These are phyloP conservation scores for Phytophthora macrochlamydospora DNA, from an alignment of 352 stramenopile genomes.

Conservation along the genomic window DNA sequence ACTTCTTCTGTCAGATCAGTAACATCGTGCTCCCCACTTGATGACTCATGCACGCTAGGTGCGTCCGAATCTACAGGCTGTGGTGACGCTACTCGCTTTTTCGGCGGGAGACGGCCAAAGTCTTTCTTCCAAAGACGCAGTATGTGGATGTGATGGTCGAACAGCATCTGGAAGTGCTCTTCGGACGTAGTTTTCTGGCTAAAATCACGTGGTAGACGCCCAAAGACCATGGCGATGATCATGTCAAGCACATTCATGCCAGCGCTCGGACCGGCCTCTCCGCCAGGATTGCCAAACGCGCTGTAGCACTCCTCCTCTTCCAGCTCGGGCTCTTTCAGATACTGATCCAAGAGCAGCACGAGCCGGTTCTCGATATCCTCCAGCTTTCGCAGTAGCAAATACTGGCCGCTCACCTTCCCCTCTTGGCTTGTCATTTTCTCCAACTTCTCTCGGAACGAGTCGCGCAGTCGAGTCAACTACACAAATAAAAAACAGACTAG, in stretches of 20 bases:
- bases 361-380: constrained; percentile 83
- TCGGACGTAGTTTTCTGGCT: constrained; percentile 56
- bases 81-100: constrained; percentile 18
- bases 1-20: constrained; percentile 19
- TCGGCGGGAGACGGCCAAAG: constrained; percentile 73
- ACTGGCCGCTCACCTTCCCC: constrained; percentile 34
- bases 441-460: constrained; percentile 75
- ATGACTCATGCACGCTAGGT: constrained; percentile 11
- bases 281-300: constrained; percentile 37
- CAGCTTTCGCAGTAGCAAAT: constrained; percentile 75
- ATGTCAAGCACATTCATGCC: constrained; percentile 88
- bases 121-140: constrained; percentile 83
- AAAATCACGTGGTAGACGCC: constrained; percentile 76
- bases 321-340: constrained; percentile 62
- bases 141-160: constrained; percentile 84
- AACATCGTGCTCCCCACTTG: constrained; percentile 11
- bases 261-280: constrained; percentile 27
- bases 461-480: constrained; percentile 62
- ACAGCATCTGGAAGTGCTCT: constrained; percentile 73
- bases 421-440: constrained; percentile 28
- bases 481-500: neutral
- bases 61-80: constrained; percentile 17
- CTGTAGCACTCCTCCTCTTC: constrained; percentile 51
- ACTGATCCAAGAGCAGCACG: constrained; percentile 59
- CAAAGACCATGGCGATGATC: constrained; percentile 87